Conservation (phyloP, 495 filamentous ascomycete genomes). For the Clavariopsis aquatica region DNA sequence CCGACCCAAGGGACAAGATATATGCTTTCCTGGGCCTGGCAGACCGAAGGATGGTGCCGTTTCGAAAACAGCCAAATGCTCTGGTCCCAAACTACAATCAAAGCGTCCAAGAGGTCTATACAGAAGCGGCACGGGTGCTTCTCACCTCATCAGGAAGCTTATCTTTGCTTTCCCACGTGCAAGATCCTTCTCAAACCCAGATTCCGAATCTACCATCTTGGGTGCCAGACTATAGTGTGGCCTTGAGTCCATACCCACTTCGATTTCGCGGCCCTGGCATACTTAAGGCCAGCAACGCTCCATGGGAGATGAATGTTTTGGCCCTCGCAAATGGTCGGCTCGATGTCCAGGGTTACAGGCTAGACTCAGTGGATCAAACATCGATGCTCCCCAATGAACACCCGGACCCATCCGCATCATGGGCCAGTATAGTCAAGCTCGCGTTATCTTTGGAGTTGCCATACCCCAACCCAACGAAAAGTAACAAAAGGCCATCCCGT, state of each 20-base stretch:
- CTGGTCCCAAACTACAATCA: slow-evolving; percentile 27
- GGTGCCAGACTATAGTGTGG: slow-evolving; percentile 32
- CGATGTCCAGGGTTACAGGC: slow-evolving; percentile 24
- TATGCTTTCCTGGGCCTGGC: slow-evolving; percentile 33
- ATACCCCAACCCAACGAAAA: slow-evolving; percentile 11
- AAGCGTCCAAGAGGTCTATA: slow-evolving; percentile 27
- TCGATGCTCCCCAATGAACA: slow-evolving; percentile 19
- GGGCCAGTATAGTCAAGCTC: slow-evolving; percentile 32
- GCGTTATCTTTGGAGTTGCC: slow-evolving; percentile 22
- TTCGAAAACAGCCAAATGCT: slow-evolving; percentile 17
- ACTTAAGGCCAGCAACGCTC: slow-evolving; percentile 15
- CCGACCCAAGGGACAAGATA: slow-evolving; percentile 33
- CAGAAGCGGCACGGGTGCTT: slow-evolving; percentile 17
- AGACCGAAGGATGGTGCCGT: slow-evolving; percentile 20
- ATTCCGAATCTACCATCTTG: slow-evolving; percentile 33
- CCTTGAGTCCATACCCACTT: slow-evolving; percentile 22
- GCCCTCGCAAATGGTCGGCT: slow-evolving; percentile 17
- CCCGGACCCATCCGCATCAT: slow-evolving; percentile 20
- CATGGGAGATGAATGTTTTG: slow-evolving; percentile 20
- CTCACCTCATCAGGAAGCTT: slow-evolving; percentile 19
- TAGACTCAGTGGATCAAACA: slow-evolving; percentile 19
- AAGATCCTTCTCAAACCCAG: slow-evolving; percentile 24
- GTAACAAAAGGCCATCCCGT: slow-evolving; percentile 13
- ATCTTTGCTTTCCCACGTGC: slow-evolving; percentile 17
- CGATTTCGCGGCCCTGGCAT: slow-evolving; percentile 10